Evolutionary conservation across 2,329 filamentous ascomycete species (phyloP), one percentile per base, ranked within the genome.

Genomic region (Botrytis porri): DNA sequence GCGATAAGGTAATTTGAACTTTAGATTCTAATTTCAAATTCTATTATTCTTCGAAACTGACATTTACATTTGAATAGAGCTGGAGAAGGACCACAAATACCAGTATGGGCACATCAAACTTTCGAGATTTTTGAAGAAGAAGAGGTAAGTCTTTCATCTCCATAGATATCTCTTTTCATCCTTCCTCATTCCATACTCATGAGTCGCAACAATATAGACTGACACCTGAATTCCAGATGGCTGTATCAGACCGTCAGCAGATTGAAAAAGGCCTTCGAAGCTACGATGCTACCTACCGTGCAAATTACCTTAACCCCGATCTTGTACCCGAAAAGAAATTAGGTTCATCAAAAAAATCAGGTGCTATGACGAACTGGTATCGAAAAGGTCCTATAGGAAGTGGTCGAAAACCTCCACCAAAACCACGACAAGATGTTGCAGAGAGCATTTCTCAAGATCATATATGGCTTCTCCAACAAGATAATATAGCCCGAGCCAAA

Each of bases 351-450:
- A n/a, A 10, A 16, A 39, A 12, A 2, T 10, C 65, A 10, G 35
- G 65, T 25, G 18, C 18, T 29, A 69, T 69, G 65, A 69, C 65
- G 1, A 69, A 69, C 10, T 69, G 65, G 65, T 59, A 69, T 41
- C 65, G 65, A 29, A 69, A 57, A 20, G 65, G 65, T 41, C 65
- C 65, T 41, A 18, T 57, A 6, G 65, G 65, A 6, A 35, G 65
- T 43, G 37, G 65, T 5, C 6, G 48, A 69, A 69, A 32, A 4
- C 65, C 65, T 57, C 65, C 65, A 9, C 48, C 65, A 9, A 67
- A 54, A 25, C 12, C 51, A 2, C 35, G 39, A 32, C 48, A 16
- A 32, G 48, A 59, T 18, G n/a, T 43, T 25, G 35, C 65, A 0
- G 35, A 69, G 18, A 39, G n/a, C 25, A 54, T 69, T 57, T 37